Conservation (phyloP, 805 yeast genomes). For the Hanseniaspora singularis region DNA sequence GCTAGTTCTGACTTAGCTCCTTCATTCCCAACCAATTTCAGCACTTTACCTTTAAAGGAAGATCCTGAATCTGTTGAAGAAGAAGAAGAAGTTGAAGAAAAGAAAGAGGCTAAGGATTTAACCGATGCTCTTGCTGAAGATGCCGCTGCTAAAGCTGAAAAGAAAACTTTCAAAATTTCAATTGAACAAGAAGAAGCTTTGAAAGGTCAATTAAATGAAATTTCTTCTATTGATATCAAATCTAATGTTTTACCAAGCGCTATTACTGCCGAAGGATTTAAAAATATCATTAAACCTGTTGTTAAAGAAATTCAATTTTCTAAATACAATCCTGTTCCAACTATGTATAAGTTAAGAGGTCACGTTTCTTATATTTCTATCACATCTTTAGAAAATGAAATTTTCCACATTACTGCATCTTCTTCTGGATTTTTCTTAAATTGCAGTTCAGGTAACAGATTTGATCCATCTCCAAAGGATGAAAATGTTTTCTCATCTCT, state of each 20-base stretch:
- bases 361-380: constrained; percentile 66
- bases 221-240: background rate
- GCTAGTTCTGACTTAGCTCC: constrained; percentile 26
- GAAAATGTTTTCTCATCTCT: constrained; percentile 31
- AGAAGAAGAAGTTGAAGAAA: constrained; percentile 16
- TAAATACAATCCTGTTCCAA: constrained; percentile 78
- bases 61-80: constrained; percentile 17
- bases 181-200: constrained; percentile 7
- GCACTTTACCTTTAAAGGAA: constrained; percentile 22
- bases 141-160: constrained; percentile 8
- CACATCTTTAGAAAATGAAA: constrained; percentile 72
- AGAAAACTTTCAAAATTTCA: background rate
- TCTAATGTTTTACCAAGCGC: background rate
- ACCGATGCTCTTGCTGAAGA: constrained; percentile 27
- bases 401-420: constrained; percentile 64
- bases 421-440: constrained; percentile 70
- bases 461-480: constrained; percentile 50
- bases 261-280: constrained; percentile 5
- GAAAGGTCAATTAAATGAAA: background rate
- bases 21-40: constrained; percentile 26
- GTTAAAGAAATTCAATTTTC: constrained; percentile 57
- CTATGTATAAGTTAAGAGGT: constrained; percentile 51
- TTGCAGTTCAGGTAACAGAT: constrained; percentile 51
- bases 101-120: constrained; percentile 17
- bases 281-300: constrained; percentile 27